Percentiles rank a stretch among this genome's conserved stretches.
Conservation (phyloP, 2,329 filamentous ascomycete genomes). For the Leptosphaerulina australis region DNA sequence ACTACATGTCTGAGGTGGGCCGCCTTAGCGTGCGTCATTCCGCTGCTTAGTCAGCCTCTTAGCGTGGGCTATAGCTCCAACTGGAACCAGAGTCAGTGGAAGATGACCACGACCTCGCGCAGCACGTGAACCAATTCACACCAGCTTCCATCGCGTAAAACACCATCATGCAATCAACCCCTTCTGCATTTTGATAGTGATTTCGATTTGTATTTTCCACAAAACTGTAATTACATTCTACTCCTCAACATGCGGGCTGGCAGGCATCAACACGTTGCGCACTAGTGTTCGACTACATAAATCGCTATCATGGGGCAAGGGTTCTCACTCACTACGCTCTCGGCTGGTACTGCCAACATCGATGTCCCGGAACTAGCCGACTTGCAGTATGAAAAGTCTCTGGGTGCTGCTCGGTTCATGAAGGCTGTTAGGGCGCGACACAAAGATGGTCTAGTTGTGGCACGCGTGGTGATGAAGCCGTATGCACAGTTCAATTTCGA, state of each 20-base stretch:
- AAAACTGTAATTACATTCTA: not conserved
- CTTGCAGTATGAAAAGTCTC: conserved; percentile 86
- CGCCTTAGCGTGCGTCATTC: conserved; percentile 12
- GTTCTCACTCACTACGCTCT: conserved; percentile 90
- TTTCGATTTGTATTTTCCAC: not conserved
- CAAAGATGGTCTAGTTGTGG: conserved; percentile 87
- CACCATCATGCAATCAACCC: not conserved
- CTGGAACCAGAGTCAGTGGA: conserved; percentile 15
- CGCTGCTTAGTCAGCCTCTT: conserved; percentile 11
- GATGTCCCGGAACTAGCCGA: conserved; percentile 92
- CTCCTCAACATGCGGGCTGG: conserved; percentile 35
- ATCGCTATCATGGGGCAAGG: conserved; percentile 82
- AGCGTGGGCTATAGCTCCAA: conserved; percentile 7
- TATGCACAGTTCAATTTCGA: conserved; percentile 81
- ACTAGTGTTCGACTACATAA: conserved; percentile 23
- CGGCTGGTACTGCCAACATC: conserved; percentile 89
- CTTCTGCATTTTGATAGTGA: not conserved
- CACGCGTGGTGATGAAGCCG: conserved; percentile 94
- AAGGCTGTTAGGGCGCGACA: conserved; percentile 92
- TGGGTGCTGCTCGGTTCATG: conserved; percentile 93
- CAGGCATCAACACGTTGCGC: conserved; percentile 33
- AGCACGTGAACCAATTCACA: conserved; percentile 24
- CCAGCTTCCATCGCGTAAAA: conserved; percentile 1
- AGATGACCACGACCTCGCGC: conserved; percentile 25
- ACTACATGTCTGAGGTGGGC: not conserved